Evolutionary conservation across 2,329 filamentous ascomycete species (phyloP), one percentile per base, ranked within the genome.

Genomic region (Fusarium nisikadoi): DNA sequence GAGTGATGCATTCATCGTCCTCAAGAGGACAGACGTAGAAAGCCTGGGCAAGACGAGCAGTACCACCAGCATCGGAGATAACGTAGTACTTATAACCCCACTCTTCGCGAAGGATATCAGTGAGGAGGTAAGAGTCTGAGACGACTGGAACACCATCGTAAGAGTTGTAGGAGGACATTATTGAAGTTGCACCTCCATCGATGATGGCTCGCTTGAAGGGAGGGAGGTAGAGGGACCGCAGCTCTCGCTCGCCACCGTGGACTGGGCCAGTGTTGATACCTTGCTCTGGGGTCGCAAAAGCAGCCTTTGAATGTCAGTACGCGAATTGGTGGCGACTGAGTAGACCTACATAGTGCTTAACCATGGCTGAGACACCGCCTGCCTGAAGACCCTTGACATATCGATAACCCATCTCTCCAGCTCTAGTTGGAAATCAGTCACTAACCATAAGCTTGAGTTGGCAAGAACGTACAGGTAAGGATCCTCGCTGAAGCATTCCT

Each of bases 111-210:
- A 94, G 82, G 45, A 94, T 92, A 23, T 91, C 87, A 1, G 90
- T 92, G 45, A 94, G 84, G 7, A 91, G 84, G 65, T 91, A 88
- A 58, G 88, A 84, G 77, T 93, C 88, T 4, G 92, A 87, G 54
- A 93, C 88, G 0, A 89, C 86, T 2, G 92, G 91, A 19, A 93
- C 84, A 4, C 92, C 92, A 71, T 94, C 92, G 70, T 94, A 93
- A 58, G 90, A 90, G 76, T 93, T 89, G 76, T 94, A 94, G 0
- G 92, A 88, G 35, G 90, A 89, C 93, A 94, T 94, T 73, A 94
- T 88, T 43, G 87, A 86, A 76, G 86, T 90, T 5, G 90, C 92
- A 16, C 87, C 90, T 14, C 83, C 90, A 75, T 93, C 92, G 38
- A 93, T 88, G 67, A 94, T 93, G 17, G 91, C 87, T 20, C 90